Percentiles rank a stretch among this genome's conserved stretches.
phyloP scores from a whole-genome alignment of 306 rosid genomes.

The Aeschynomene evenia region DNA sequence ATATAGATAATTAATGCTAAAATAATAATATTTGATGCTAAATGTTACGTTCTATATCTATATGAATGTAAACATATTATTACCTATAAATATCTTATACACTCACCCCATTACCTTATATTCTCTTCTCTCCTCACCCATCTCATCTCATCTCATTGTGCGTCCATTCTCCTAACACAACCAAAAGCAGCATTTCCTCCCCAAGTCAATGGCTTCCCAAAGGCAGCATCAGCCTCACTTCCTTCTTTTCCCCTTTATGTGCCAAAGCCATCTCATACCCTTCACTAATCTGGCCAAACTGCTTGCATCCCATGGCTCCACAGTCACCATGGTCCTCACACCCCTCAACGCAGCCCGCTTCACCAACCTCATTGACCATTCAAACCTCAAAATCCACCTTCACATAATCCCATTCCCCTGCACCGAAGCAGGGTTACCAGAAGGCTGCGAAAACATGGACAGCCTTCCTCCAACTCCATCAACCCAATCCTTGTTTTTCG shows the following conservation, averaged over 20 bases:
- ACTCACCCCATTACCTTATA: too few species aligned
- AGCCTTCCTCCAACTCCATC: constrained; percentile 40
- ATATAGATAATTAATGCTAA: too few species aligned
- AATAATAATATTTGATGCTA: too few species aligned
- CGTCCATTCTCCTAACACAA: too few species aligned
- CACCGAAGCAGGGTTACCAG: constrained; percentile 55
- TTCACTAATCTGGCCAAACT: constrained; percentile 60
- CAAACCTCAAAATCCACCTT: constrained; percentile 38
- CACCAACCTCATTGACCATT: constrained; percentile 28
- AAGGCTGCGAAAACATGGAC: constrained; percentile 64
- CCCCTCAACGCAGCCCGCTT: constrained; percentile 60
- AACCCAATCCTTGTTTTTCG: constrained; percentile 11
- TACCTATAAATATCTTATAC: too few species aligned
- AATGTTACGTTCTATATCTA: too few species aligned
- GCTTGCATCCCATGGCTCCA: constrained; percentile 47
- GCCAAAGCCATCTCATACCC: constrained; percentile 84
- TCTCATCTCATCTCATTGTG: too few species aligned
- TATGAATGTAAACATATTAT: too few species aligned
- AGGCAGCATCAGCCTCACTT: constrained; percentile 47
- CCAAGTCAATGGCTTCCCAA: constrained; percentile 35
- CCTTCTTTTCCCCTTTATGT: constrained; percentile 66
- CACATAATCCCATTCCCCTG: constrained; percentile 56
- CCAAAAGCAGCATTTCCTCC: too few species aligned
- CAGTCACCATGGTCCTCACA: constrained; percentile 60
- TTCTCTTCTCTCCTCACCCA: too few species aligned